Conservation (phyloP, 164 flowering plant species). For the Euptelea pleiosperma region DNA sequence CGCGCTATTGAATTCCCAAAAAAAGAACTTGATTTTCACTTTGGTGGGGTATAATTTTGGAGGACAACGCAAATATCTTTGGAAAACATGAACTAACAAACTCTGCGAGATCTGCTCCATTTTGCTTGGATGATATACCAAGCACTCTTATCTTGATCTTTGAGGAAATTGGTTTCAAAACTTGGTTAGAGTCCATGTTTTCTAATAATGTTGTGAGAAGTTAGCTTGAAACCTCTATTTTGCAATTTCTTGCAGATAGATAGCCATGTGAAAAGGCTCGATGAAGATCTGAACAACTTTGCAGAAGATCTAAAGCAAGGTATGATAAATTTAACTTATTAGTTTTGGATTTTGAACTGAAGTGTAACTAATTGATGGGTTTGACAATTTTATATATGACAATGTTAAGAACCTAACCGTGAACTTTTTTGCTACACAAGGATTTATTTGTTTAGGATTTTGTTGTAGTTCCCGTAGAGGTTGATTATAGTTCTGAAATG, state of each 20-base stretch:
- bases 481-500: too few species aligned
- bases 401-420: neutral
- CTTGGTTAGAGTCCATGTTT: neutral
- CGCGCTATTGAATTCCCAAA: too few species aligned
- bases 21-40: too few species aligned
- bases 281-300: constrained; percentile 89
- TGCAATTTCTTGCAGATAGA: constrained; percentile 63
- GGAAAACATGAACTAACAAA: neutral
- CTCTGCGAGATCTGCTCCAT: neutral
- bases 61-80: too few species aligned
- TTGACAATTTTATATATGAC: neutral
- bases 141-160: neutral
- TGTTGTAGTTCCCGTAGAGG: too few species aligned
- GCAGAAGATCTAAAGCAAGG: constrained; percentile 99
- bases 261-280: constrained; percentile 92
- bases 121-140: neutral
- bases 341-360: neutral
- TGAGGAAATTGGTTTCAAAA: neutral
- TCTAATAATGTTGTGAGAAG: neutral
- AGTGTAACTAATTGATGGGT: neutral
- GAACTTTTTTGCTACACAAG: neutral
- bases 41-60: too few species aligned
- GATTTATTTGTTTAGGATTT: too few species aligned
- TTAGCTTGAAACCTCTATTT: neutral
- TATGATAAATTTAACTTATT: constrained; percentile 19